phyloP scores from a whole-genome alignment of 768 basidiomycete genomes.

The Rhizopogon rudus region DNA sequence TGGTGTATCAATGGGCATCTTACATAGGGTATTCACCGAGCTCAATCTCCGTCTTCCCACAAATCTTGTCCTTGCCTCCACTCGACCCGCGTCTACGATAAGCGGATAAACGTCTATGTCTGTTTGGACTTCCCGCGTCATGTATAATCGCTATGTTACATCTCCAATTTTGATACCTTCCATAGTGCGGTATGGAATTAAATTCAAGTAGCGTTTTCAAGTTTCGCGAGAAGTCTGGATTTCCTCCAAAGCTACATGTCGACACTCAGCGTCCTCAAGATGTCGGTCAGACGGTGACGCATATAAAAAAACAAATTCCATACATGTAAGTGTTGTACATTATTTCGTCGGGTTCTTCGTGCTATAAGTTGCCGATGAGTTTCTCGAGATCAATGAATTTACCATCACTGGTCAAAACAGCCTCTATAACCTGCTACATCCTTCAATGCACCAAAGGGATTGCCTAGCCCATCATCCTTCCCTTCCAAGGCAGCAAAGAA shows the following conservation, averaged over 20 bases:
- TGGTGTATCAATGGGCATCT: conserved; percentile 35
- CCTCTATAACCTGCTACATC: conserved; percentile 82
- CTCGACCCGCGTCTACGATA: background rate
- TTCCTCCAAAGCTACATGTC: background rate
- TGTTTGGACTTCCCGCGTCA: too few species aligned
- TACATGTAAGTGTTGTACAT: too few species aligned
- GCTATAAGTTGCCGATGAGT: conserved; percentile 13
- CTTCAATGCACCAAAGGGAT: conserved; percentile 55
- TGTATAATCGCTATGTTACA: too few species aligned
- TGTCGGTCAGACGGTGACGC: too few species aligned
- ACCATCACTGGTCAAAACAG: conserved; percentile 64
- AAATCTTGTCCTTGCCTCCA: conserved; percentile 8
- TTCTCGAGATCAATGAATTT: conserved; percentile 49
- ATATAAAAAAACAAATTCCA: too few species aligned
- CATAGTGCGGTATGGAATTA: too few species aligned
- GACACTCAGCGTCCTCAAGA: too few species aligned
- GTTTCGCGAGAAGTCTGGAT: too few species aligned
- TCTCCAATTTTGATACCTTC: too few species aligned
- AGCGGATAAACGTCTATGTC: too few species aligned
- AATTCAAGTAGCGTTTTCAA: too few species aligned
- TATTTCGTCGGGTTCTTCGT: background rate
- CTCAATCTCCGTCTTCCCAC: conserved; percentile 33
- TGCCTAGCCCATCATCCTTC: conserved; percentile 50
- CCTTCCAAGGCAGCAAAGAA: conserved; percentile 51
- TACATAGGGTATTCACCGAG: conserved; percentile 39